Percentiles rank a stretch among this genome's conserved stretches.
Conservation (phyloP, 2,329 filamentous ascomycete species). For the Talaromyces sp. region DNA sequence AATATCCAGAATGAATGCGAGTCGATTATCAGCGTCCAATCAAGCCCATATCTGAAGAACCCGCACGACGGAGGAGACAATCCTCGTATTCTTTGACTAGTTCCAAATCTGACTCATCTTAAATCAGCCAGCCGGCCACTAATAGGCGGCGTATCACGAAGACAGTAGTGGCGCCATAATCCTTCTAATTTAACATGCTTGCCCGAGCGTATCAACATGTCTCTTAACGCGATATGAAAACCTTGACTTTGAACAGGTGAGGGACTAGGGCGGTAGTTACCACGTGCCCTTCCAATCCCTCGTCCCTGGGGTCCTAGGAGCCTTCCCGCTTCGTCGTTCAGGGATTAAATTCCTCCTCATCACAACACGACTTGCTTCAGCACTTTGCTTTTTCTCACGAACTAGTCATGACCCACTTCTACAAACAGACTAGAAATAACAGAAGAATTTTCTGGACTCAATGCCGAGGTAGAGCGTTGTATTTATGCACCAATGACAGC, state of each 20-base stretch:
- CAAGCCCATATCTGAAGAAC: not conserved
- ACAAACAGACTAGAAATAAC: not conserved
- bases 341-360: constrained; percentile 3
- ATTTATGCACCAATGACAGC: not conserved
- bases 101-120: not conserved
- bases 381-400: not conserved
- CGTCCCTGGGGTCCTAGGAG: not conserved
- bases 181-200: not conserved
- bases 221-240: not conserved
- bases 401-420: not conserved
- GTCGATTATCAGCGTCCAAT: not conserved
- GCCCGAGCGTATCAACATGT: not conserved
- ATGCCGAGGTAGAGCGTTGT: not conserved
- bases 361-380: not conserved
- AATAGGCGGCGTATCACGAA: not conserved
- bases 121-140: not conserved
- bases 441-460: not conserved
- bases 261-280: not conserved
- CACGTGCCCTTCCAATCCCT: not conserved
- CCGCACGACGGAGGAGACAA: not conserved
- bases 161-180: not conserved
- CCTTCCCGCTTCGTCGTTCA: not conserved
- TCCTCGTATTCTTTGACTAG: not conserved
- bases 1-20: not conserved
- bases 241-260: not conserved